Conservation (phyloP, 768 basidiomycete genomes). For the Brasilioporus rufonigricans region DNA sequence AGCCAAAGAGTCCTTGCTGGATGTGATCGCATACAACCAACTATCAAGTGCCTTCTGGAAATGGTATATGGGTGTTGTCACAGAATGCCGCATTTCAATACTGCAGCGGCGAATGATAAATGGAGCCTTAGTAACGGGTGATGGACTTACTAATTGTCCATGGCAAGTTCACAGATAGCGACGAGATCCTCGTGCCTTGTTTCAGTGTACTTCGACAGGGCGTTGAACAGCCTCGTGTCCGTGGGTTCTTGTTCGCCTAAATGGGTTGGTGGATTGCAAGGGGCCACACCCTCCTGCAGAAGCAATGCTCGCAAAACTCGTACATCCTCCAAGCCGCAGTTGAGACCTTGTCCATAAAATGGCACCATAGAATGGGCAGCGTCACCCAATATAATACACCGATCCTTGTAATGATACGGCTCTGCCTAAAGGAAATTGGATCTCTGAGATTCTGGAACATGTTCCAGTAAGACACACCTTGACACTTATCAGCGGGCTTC, state of each 20-base stretch:
- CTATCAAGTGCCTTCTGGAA: slow-evolving; percentile 81
- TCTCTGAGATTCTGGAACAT: slow-evolving; percentile 18
- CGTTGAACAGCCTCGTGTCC: slow-evolving; percentile 60
- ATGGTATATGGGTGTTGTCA: slow-evolving; percentile 76
- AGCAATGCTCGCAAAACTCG: slow-evolving; percentile 80
- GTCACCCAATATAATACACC: slow-evolving; percentile 87
- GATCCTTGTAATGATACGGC: slow-evolving; percentile 89
- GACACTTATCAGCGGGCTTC: slow-evolving; percentile 87
- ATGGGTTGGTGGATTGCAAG: slow-evolving; percentile 32
- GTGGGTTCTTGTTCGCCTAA: slow-evolving; percentile 32
- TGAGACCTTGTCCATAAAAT: slow-evolving; percentile 95
- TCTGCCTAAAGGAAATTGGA: slow-evolving; percentile 50
- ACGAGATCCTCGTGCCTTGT: slow-evolving; percentile 83
- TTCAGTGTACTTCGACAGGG: slow-evolving; percentile 76
- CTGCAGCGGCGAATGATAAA: slow-evolving; percentile 43
- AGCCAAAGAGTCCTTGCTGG: slow-evolving; percentile 44
- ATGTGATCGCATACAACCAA: slow-evolving; percentile 62
- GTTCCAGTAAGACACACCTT: slow-evolving; percentile 58
- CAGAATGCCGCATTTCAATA: slow-evolving; percentile 92
- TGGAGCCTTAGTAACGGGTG: slow-evolving; percentile 25
- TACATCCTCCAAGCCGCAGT: slow-evolving; percentile 97
- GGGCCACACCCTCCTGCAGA: slow-evolving; percentile 65
- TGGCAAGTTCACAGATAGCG: slow-evolving; percentile 89
- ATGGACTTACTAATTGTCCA: slow-evolving; percentile 90
- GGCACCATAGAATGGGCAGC: slow-evolving; percentile 99